These are phyloP conservation scores for Paracoccidioides lutzii DNA, from an alignment of 2,329 filamentous ascomycete species.

Conservation along the genomic window DNA sequence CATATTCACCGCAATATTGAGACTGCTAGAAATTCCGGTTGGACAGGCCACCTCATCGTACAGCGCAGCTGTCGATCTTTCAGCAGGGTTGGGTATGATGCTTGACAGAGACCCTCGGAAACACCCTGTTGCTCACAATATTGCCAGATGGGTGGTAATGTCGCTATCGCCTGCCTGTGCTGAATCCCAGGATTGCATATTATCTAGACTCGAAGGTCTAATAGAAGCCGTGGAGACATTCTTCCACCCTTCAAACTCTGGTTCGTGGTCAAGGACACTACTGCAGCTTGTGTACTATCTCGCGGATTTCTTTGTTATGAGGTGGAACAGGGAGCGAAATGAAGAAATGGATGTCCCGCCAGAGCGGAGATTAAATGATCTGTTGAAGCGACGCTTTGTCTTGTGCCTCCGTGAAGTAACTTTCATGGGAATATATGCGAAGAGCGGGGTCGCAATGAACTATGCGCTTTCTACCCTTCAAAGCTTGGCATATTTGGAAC, in stretches of 20 bases:
- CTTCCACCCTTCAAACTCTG: slow-evolving; percentile 95
- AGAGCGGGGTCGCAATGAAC: slow-evolving; percentile 81
- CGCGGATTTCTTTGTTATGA: slow-evolving; percentile 89
- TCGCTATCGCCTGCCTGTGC: slow-evolving; percentile 77
- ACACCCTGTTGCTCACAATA: slow-evolving; percentile 80
- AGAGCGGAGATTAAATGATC: slow-evolving; percentile 64
- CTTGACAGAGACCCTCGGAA: slow-evolving; percentile 89
- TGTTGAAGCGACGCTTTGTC: slow-evolving; percentile 81
- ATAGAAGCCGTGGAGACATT: slow-evolving; percentile 96
- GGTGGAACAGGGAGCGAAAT: slow-evolving; percentile 90
- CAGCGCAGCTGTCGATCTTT: slow-evolving; percentile 62
- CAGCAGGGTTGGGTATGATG: slow-evolving; percentile 69
- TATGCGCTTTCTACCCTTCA: slow-evolving; percentile 86
- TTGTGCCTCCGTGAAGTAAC: slow-evolving; percentile 79
- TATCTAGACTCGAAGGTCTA: slow-evolving; percentile 76
- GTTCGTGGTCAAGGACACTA: slow-evolving; percentile 77
- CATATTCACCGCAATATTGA: slow-evolving; percentile 81
- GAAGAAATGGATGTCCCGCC: slow-evolving; percentile 78
- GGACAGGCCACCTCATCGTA: slow-evolving; percentile 93
- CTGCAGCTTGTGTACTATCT: slow-evolving; percentile 86
- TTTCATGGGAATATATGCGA: slow-evolving; percentile 97
- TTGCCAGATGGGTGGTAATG: slow-evolving; percentile 85
- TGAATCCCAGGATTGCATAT: slow-evolving; percentile 61
- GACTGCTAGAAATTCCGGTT: slow-evolving; percentile 88
- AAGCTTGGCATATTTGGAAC: slow-evolving; percentile 79